A percentile compares a stretch with the other conserved stretches of the same genome.
Evolutionary conservation across 179 eudicot species (phyloP).

Genomic region (Actinidia polygama): DNA sequence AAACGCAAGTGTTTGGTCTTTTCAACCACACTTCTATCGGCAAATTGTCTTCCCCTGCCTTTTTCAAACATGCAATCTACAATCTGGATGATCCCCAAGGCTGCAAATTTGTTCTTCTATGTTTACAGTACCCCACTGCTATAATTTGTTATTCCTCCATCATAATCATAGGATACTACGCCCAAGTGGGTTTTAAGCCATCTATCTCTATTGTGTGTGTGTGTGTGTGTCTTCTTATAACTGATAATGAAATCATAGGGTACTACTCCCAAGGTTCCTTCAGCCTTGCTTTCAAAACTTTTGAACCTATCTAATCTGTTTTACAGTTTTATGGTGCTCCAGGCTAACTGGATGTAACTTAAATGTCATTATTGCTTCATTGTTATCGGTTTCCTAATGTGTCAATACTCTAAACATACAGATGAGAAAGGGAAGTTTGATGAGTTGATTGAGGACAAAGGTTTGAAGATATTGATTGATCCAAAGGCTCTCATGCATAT

Average conservation of each 20-base stretch:
- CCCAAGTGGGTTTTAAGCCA: neutral
- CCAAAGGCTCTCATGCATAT: constrained; percentile 99
- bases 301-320: neutral
- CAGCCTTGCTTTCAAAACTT: constrained; percentile 2
- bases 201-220: too few species aligned
- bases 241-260: neutral
- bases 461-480: constrained; percentile 89
- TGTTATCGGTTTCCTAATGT: neutral
- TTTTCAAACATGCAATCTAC: neutral
- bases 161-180: neutral
- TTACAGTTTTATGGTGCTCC: neutral
- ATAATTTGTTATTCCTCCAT: neutral
- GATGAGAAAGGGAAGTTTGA: constrained; percentile 95
- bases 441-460: constrained; percentile 90
- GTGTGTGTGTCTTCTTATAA: too few species aligned
- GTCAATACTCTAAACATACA: constrained; percentile 24
- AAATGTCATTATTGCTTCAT: neutral
- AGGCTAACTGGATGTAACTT: neutral
- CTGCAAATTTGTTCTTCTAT: neutral
- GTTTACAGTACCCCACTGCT: neutral
- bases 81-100: neutral
- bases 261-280: neutral
- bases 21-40: neutral
- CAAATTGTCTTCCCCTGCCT: neutral
- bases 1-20: neutral